Base-by-base conservation (phyloP, 805 yeast species). In the Schwanniomyces occidentalis region DNA sequence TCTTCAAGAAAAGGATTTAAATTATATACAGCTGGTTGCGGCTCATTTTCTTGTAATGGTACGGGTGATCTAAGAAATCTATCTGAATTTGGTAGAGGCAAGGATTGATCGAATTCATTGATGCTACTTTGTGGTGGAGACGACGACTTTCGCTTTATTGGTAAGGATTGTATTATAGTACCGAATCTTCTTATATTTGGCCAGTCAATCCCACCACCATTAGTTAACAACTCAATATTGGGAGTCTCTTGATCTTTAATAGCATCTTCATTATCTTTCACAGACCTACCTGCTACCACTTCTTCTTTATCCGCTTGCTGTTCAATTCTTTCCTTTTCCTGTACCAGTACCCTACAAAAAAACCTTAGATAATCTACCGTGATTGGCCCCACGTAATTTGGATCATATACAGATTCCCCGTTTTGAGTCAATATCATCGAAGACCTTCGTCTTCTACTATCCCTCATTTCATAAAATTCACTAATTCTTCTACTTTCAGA, bases 361-460 rank as follows among this genome's bases (percentile, higher is more conserved):
- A 55, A 56, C 22, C 63, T 46, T 24, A 67, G 48, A 26, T 61
- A 68, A 33, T 63, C 69, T 8, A 57, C 52, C 2, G 71, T 64
- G 14, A 67, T 48, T 1, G 66, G 61, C 1, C 71, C 72, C 12
- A 46, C 46, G 39, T 65, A 65, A 6, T 49, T 52, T 0, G 61
- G 47, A 15, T 62, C 62, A 35, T 49, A 63, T 2, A 48, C 41
- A 9, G 44, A 24, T 32, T 51, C 45, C 1, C 65, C 67, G 9
- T 44, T 41, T 4, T 30, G 39, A 9, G 51, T 49, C 4, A 45
- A 27, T 2, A 57, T 41, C 19, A 59, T 48, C 0, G 65, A 61
- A 2, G 64, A 54, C 10, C 67, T 38, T 27, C 64, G 32, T 16
- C 58, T 35, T 27, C 44, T 37, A 15, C 25, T 37, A 25, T 26